Evolutionary conservation across 345 rosid genomes (phyloP).

Genomic region (Murraya koenigii): DNA sequence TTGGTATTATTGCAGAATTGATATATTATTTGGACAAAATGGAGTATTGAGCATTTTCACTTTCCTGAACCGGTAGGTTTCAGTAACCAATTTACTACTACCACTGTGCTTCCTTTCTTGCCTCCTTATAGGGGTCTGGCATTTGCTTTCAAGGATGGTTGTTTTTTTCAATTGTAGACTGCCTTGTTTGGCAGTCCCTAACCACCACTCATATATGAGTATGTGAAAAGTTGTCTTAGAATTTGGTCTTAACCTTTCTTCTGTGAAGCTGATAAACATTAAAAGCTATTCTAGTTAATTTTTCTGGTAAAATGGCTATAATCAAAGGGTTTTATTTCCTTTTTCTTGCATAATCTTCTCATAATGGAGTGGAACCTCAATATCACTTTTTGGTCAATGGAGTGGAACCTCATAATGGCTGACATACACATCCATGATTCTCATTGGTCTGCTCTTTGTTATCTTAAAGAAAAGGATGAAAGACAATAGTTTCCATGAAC

Average conservation of each 20-base stretch:
- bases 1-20: not conserved
- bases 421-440: not conserved
- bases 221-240: not conserved
- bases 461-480: not conserved
- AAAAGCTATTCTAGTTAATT: not conserved
- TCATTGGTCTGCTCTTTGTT: not conserved
- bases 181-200: not conserved
- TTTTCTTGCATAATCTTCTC: not conserved
- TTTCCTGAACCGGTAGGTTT: not conserved
- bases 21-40: not conserved
- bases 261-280: not conserved
- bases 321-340: not conserved
- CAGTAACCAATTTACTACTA: not conserved
- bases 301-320: not conserved
- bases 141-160: not conserved
- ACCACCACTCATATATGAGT: not conserved
- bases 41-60: not conserved
- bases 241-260: not conserved
- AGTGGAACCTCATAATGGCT: too few species aligned
- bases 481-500: not conserved
- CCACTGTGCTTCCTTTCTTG: not conserved
- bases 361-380: not conserved
- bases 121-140: not conserved
- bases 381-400: not conserved
- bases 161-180: not conserved